Base-by-base conservation (phyloP, 2,329 filamentous ascomycete genomes). In the Periconia macrospinosa region DNA sequence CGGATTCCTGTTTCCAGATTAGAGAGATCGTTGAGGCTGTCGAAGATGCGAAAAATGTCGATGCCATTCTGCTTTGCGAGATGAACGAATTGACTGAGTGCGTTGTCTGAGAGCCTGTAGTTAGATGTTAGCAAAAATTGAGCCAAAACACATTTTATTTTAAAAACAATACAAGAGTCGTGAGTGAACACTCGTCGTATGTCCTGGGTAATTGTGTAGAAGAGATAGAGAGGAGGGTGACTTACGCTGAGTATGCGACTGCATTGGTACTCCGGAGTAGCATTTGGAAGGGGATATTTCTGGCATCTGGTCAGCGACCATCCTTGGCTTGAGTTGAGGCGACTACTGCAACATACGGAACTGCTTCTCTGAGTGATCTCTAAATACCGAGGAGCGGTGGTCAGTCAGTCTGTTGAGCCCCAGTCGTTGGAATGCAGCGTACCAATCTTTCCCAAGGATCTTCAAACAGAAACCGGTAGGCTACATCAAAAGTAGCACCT, bases 231-330 rank as follows among this genome's bases (percentile, higher is more conserved):
- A n/a, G 15, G 33, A 37, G 11, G 11, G 11, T n/a, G 11, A 10
- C 33, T 6, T 37, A 37, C 33, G 92, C 96, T 40, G 91, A 90
- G 79, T 97, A 97, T 2, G 94, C 94, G 57, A 99, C 94, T 78
- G 94, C 94, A 76, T 99, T 99, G 75, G 94, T 94, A 67, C 94
- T 94, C 80, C 94, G 91, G 43, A 99, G 87, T 72, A 99, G 81
- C 93, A 97, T 97, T 83, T 99, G 94, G 88, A 99, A 97, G 54
- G 94, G 94, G 68, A 99, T 96, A 81, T 97, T 99, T 71, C 94
- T 94, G 45, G 99, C 85, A 44, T 83, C 84, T 96, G 96, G 71
- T 94, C 86, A 89, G 99, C n/a, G n/a, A n/a, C n/a, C n/a, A n/a
- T n/a, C 91, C 83, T 93, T 94, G 23, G 23, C 73, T 92, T 88